Percentiles rank a stretch among this genome's conserved stretches.
Evolutionary conservation across 208 protist genomes (phyloP).

Genomic region (Leishmania martiniquensis): DNA sequence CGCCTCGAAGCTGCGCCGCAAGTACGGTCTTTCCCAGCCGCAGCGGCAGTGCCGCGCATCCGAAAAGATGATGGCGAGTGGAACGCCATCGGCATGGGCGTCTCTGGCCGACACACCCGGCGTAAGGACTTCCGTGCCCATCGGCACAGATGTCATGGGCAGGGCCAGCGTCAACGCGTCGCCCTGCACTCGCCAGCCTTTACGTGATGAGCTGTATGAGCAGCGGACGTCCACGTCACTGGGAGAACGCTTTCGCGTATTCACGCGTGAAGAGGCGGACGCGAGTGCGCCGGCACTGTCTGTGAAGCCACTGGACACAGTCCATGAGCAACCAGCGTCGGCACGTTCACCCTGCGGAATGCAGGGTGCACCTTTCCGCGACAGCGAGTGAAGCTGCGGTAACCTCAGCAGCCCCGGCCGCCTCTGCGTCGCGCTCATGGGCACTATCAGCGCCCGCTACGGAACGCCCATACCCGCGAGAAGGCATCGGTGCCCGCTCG

Average conservation of each 20-base stretch:
- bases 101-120: background rate
- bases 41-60: background rate
- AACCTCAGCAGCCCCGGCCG: background rate
- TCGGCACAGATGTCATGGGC: background rate
- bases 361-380: background rate
- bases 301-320: too few relatives aligned
- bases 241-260: too few relatives aligned
- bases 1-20: slow-evolving; percentile 25
- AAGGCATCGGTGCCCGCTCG: background rate
- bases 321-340: background rate
- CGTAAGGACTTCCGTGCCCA: background rate
- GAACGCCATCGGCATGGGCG: background rate
- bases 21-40: slow-evolving; percentile 21
- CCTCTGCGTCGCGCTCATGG: slow-evolving; percentile 2
- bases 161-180: background rate
- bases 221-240: too few relatives aligned
- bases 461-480: background rate
- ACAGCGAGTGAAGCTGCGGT: background rate
- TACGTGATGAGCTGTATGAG: too few relatives aligned
- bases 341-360: background rate
- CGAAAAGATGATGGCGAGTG: background rate
- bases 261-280: too few relatives aligned
- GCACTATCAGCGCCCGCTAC: background rate
- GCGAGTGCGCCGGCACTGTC: background rate
- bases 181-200: too few relatives aligned